Evolutionary conservation across 176 grass and related monocot species (phyloP).

Genomic region (Dendrocalamus sinicus): DNA sequence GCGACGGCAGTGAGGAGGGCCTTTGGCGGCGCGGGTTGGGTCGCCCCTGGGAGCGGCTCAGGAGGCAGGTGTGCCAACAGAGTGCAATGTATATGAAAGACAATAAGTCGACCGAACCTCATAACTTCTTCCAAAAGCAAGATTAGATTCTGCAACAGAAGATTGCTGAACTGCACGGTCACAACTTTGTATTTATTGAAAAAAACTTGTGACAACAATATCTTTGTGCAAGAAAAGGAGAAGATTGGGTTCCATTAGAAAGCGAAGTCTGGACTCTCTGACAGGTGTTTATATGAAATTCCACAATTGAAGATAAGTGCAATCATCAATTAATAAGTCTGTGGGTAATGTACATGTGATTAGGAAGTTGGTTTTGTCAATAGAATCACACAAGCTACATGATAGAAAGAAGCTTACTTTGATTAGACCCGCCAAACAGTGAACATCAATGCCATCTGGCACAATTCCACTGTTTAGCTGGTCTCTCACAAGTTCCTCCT

Average conservation of each 20-base stretch:
- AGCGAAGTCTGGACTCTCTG: constrained; percentile 7
- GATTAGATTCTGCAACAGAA: constrained; percentile 22
- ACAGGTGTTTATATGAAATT: background rate
- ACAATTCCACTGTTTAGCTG: constrained; percentile 75
- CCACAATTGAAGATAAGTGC: background rate
- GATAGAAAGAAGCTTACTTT: constrained; percentile 57
- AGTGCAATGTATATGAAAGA: no score
- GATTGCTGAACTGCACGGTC: background rate
- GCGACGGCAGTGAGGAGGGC: no score
- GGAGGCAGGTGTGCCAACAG: no score
- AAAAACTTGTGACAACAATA: constrained; percentile 3
- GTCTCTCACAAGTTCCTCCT: constrained; percentile 75
- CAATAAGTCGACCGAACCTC: background rate
- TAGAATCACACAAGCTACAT: constrained; percentile 17
- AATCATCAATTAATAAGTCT: background rate
- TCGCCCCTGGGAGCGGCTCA: no score
- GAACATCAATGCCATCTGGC: constrained; percentile 73
- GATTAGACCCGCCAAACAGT: constrained; percentile 76
- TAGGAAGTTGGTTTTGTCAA: background rate
- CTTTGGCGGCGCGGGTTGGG: no score
- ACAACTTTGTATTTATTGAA: constrained; percentile 20
- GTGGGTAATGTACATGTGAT: background rate
- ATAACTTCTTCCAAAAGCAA: constrained; percentile 30
- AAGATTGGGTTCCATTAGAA: constrained; percentile 25
- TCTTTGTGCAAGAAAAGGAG: constrained; percentile 25